Percentiles rank a stretch among this genome's conserved stretches.
Conservation (phyloP, 2,329 filamentous ascomycete genomes). For the Paraphaeosphaeria minitans region DNA sequence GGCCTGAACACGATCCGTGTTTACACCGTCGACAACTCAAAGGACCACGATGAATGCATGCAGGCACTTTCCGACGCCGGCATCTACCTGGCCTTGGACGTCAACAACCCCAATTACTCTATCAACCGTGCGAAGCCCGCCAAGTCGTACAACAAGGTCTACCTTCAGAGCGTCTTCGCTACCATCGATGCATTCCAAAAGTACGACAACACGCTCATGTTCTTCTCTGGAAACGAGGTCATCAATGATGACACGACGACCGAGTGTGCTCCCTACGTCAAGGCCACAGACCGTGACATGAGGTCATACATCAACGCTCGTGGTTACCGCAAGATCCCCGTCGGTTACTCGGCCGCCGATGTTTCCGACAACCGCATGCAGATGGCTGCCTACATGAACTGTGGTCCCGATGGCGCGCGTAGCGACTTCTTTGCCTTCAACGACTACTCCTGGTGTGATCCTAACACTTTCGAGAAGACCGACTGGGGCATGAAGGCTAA, state of each 20-base stretch:
- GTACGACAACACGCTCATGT: constrained; percentile 86
- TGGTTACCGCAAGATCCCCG: constrained; percentile 70
- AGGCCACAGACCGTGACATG: constrained; percentile 77
- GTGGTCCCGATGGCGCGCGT: constrained; percentile 79
- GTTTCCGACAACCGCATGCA: constrained; percentile 84
- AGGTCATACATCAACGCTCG: constrained; percentile 80
- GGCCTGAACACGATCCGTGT: constrained; percentile 91
- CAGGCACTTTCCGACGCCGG: constrained; percentile 75
- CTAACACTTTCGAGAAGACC: constrained; percentile 69
- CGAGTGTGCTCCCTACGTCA: constrained; percentile 69
- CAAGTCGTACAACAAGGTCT: constrained; percentile 82
- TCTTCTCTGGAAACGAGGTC: constrained; percentile 81
- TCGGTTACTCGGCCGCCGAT: constrained; percentile 85
- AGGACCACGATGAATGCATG: constrained; percentile 86
- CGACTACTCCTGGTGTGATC: constrained; percentile 85
- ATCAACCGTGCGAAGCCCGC: constrained; percentile 77
- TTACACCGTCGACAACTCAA: constrained; percentile 88
- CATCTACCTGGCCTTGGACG: constrained; percentile 90
- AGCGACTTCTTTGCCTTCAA: constrained; percentile 91
- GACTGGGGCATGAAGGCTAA: constrained; percentile 89
- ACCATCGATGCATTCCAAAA: constrained; percentile 83
- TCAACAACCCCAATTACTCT: constrained; percentile 90
- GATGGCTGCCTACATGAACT: constrained; percentile 93
- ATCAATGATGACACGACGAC: constrained; percentile 70
- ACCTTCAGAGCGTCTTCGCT: constrained; percentile 84